phyloP scores from a whole-genome alignment of 2,329 filamentous ascomycete genomes.

The Fusarium sp. region DNA sequence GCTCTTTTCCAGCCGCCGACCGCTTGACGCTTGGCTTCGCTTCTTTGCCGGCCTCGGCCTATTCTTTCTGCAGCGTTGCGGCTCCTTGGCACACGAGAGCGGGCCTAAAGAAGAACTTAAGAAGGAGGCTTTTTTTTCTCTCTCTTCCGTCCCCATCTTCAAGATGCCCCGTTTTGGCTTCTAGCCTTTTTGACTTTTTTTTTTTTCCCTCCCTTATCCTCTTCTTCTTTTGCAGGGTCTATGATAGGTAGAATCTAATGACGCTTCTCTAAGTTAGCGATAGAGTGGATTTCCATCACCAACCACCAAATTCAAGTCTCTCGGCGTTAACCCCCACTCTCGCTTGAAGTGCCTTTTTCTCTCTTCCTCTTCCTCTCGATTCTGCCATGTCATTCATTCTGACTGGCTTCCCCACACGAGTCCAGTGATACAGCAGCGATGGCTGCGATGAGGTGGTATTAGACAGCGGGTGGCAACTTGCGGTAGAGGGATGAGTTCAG shows the following conservation, averaged over 20 bases:
- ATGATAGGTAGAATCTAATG: conserved; percentile 30
- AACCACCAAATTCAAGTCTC: conserved; percentile 7
- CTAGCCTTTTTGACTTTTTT: conserved; percentile 5
- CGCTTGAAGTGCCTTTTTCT: conserved; percentile 17
- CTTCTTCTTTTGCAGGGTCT: conserved; percentile 16
- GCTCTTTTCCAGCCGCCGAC: conserved; percentile 3
- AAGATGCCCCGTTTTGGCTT: conserved; percentile 4
- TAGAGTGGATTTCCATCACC: conserved; percentile 20
- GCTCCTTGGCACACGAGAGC: conserved; percentile 13
- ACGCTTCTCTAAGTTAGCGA: conserved; percentile 11
- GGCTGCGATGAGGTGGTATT: conserved; percentile 15
- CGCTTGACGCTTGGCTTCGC: not conserved
- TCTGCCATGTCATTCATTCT: not conserved
- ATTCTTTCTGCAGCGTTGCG: conserved; percentile 14
- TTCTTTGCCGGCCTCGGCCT: conserved; percentile 29
- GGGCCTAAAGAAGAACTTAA: conserved; percentile 6
- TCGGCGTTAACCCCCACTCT: conserved; percentile 4
- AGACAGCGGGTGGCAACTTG: conserved; percentile 23
- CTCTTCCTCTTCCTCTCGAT: not conserved
- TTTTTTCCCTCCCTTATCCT: not conserved
- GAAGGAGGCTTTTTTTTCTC: conserved; percentile 19
- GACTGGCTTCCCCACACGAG: not conserved
- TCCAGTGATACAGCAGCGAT: not conserved
- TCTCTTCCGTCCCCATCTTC: not conserved
- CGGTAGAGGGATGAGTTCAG: conserved; percentile 4